phyloP scores from a whole-genome alignment of 495 filamentous ascomycete species.

The Parathielavia appendiculata region DNA sequence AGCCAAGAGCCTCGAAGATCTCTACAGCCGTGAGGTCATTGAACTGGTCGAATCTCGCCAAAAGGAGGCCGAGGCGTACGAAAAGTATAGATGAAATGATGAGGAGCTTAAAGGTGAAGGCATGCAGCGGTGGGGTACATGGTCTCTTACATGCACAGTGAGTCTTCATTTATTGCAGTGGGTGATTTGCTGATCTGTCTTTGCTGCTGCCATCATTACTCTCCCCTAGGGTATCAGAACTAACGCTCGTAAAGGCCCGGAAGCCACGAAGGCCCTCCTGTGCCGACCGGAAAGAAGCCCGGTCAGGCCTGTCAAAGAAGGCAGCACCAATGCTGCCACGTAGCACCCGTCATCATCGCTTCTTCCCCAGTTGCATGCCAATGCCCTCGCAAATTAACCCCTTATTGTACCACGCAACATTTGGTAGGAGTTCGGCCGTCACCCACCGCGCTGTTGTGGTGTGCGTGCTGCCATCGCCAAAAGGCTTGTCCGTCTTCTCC shows the following conservation, averaged over 20 bases:
- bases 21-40: constrained; percentile 64
- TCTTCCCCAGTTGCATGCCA: constrained; percentile 28
- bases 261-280: background rate
- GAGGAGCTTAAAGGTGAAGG: background rate
- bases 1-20: constrained; percentile 58
- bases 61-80: constrained; percentile 50
- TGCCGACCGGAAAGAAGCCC: background rate
- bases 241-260: constrained; percentile 4
- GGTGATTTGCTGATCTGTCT: background rate
- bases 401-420: constrained; percentile 49
- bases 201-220: background rate
- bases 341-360: background rate
- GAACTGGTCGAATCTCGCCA: constrained; percentile 58
- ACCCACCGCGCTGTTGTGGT: constrained; percentile 75
- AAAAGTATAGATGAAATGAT: constrained; percentile 23
- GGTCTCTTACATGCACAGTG: background rate
- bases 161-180: background rate
- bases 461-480: constrained; percentile 60
- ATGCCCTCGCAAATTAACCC: constrained; percentile 49
- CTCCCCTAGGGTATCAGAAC: constrained; percentile 1
- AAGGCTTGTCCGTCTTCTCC: constrained; percentile 39
- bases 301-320: background rate
- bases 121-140: background rate
- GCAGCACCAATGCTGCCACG: background rate
- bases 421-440: constrained; percentile 47